phyloP scores from a whole-genome alignment of 2,329 filamentous ascomycete species.

The Beauveria pseudobassiana region DNA sequence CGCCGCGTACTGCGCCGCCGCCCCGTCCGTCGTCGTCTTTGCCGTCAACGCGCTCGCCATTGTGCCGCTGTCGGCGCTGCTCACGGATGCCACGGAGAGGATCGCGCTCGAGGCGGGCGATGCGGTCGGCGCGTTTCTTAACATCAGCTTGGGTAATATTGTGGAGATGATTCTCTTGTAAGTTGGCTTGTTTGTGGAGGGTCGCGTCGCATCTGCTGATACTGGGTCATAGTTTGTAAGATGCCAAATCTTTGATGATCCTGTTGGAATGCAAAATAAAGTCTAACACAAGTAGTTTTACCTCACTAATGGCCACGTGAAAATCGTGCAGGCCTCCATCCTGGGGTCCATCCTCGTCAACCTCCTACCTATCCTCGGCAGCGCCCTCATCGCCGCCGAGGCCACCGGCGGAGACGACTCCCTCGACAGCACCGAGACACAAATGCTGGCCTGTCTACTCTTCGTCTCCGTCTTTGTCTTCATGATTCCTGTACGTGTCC shows the following conservation, averaged over 20 bases:
- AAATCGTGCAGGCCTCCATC: constrained; percentile 68
- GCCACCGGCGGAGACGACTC: constrained; percentile 59
- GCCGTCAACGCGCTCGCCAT: constrained; percentile 54
- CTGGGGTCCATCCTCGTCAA: constrained; percentile 74
- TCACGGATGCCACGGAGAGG: constrained; percentile 53
- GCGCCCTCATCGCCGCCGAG: constrained; percentile 64
- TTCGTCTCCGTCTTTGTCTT: constrained; percentile 33
- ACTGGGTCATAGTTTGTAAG: not conserved
- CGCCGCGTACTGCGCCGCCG: constrained; percentile 36
- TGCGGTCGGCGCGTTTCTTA: constrained; percentile 50
- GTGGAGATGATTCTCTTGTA: constrained; percentile 55
- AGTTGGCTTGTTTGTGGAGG: constrained; percentile 14
- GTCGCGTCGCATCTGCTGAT: constrained; percentile 12
- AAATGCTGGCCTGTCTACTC: constrained; percentile 28
- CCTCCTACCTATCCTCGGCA: constrained; percentile 65
- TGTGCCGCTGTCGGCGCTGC: constrained; percentile 48
- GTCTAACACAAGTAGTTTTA: constrained; percentile 33
- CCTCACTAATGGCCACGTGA: constrained; percentile 53
- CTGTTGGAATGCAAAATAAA: not conserved
- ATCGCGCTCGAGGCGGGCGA: constrained; percentile 51
- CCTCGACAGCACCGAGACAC: constrained; percentile 25
- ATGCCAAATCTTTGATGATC: not conserved
- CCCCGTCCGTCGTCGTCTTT: constrained; percentile 39
- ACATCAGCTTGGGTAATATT: constrained; percentile 55
- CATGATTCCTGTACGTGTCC: constrained; percentile 26